Evolutionary conservation across 73 alveolate genomes (phyloP), one percentile per base, ranked within the genome.

Genomic region (Halteria grandinella): DNA sequence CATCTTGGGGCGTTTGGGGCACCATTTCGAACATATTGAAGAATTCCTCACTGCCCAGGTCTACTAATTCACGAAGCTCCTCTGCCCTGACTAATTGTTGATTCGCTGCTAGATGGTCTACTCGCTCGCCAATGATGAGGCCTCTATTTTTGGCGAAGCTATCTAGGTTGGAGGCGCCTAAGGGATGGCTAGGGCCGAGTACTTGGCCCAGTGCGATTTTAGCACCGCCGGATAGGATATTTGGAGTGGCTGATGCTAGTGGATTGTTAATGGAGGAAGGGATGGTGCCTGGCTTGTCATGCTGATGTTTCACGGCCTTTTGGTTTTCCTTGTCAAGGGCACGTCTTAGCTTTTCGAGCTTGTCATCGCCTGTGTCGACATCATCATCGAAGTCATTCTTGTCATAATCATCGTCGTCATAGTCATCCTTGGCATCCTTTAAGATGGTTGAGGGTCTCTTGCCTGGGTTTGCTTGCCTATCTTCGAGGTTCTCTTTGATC

Each of bases 1-100:
- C 66, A 72, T 73, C 91, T 45, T 82, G 63, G 27, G 75, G 62
- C 48, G 91, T 62, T 39, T 62, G 50, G 20, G 91, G 91, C 18
- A 70, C 72, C 63, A 82, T 39, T 36, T 82, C 82, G 39, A 82
- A 71, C 81, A 71, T 80, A 44, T 82, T 72, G 44, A 51, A 54
- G 62, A 44, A 82, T 47, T 82, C 91, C 29, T 82, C 91, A 14
- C 23, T 17, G 12, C 72, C 91, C 29, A 82, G 23, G 1, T 60
- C 86, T 20, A 82, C 43, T 11, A 82, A 62, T 10, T 55, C 85
- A 33, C 75, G 40, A 11, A 82, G 69, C 44, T 55, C 83, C 54
- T 70, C 75, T 1, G 74, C 75, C 28, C 91, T 31, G n/a, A 34
- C 74, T 27, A 18, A 27, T 45, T 80, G 82, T 34, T 79, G 36